phyloP scores from a whole-genome alignment of 225 moss, liverwort and hornwort genomes.

The Anthoceros angustus region DNA sequence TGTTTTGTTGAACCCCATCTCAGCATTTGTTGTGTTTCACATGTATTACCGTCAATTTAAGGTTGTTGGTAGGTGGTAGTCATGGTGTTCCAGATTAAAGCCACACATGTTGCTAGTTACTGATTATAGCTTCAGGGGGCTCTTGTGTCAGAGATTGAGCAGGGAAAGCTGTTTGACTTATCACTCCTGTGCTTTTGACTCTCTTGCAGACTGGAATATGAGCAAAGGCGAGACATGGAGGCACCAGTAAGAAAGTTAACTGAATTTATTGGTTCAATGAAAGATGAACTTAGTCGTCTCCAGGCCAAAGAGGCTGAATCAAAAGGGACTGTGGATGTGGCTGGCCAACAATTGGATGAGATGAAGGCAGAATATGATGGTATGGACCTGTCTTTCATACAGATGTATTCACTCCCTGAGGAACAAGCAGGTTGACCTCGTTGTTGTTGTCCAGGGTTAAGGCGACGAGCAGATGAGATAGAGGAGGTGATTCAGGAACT shows the following conservation, averaged over 20 bases:
- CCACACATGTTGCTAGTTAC: neutral
- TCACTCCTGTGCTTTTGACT: too few species aligned
- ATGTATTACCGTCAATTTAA: neutral
- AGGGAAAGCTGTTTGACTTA: too few species aligned
- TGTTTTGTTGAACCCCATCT: neutral
- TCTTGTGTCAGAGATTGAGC: too few species aligned
- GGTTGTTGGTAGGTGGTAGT: neutral
- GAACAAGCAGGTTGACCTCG: neutral
- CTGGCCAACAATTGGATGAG: slow-evolving; percentile 56
- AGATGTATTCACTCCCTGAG: neutral
- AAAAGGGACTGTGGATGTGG: slow-evolving; percentile 68
- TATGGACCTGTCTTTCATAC: slow-evolving; percentile 5
- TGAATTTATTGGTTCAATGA: slow-evolving; percentile 31
- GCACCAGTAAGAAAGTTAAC: slow-evolving; percentile 66
- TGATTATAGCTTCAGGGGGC: too few species aligned
- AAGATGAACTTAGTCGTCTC: slow-evolving; percentile 51
- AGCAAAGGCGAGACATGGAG: slow-evolving; percentile 71
- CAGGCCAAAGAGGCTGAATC: slow-evolving; percentile 54
- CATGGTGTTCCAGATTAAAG: neutral
- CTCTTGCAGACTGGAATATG: slow-evolving; percentile 70
- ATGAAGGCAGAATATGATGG: slow-evolving; percentile 49
- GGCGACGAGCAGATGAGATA: slow-evolving; percentile 41
- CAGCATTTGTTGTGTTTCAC: neutral
- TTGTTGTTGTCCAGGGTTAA: slow-evolving; percentile 24
- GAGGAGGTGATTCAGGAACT: slow-evolving; percentile 73